phyloP scores from a whole-genome alignment of 2,329 filamentous ascomycete genomes.

The Sporothrix dimorphospora region DNA sequence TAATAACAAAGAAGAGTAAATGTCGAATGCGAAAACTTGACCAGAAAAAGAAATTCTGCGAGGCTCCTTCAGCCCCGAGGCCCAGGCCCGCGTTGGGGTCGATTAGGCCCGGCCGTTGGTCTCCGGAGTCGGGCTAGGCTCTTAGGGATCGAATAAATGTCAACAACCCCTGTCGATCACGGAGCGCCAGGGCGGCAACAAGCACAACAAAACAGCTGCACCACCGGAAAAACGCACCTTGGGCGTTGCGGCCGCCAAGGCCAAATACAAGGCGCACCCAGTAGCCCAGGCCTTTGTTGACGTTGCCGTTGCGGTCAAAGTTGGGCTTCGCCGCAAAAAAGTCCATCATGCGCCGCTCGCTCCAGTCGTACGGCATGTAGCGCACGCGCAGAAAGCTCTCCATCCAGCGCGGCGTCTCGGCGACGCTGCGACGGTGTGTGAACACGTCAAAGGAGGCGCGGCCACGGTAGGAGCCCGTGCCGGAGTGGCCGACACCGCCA shows the following conservation, averaged over 20 bases:
- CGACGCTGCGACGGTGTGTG: slow-evolving; percentile 60
- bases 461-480: slow-evolving; percentile 76
- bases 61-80: background rate
- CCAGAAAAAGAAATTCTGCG: background rate
- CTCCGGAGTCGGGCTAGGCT: background rate
- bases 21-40: no score
- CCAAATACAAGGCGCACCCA: slow-evolving; percentile 56
- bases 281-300: slow-evolving; percentile 56
- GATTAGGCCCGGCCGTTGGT: slow-evolving; percentile 4
- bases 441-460: slow-evolving; percentile 72
- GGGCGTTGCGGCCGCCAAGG: slow-evolving; percentile 54
- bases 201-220: slow-evolving; percentile 44
- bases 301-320: slow-evolving; percentile 64
- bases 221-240: slow-evolving; percentile 59
- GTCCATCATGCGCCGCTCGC: slow-evolving; percentile 50
- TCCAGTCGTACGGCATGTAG: slow-evolving; percentile 64
- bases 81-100: background rate
- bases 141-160: slow-evolving; percentile 16
- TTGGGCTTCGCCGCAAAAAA: slow-evolving; percentile 55
- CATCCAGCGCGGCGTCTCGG: slow-evolving; percentile 67
- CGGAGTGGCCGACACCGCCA: slow-evolving; percentile 80
- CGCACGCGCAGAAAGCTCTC: slow-evolving; percentile 68
- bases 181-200: slow-evolving; percentile 42
- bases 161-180: slow-evolving; percentile 24
- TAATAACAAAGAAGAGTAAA: background rate